phyloP scores from a whole-genome alignment of 805 yeast species.

The Citeromyces matritensis region DNA sequence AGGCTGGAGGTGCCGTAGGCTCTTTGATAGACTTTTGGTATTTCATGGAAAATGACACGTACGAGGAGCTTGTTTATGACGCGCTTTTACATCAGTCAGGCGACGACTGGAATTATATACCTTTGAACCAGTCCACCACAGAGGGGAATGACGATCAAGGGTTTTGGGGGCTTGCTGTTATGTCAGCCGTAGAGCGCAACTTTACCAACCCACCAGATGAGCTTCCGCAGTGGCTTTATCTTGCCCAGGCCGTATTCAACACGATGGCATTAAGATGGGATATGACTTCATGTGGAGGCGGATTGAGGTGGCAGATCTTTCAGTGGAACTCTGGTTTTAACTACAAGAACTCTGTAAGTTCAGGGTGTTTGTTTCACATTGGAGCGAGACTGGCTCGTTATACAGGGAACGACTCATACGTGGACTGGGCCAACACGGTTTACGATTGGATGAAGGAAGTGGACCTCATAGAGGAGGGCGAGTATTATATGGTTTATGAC shows the following conservation, averaged over 20 bases:
- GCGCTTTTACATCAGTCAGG: constrained; percentile 60
- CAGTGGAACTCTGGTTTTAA: constrained; percentile 80
- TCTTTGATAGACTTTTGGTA: constrained; percentile 59
- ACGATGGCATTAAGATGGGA: constrained; percentile 82
- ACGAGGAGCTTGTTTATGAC: constrained; percentile 34
- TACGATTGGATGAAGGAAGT: constrained; percentile 58
- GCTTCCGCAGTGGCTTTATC: constrained; percentile 57
- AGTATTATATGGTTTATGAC: constrained; percentile 38
- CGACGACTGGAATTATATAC: constrained; percentile 51
- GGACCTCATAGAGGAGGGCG: constrained; percentile 20
- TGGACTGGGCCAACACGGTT: constrained; percentile 58
- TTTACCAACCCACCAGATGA: constrained; percentile 53
- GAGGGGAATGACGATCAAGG: constrained; percentile 94
- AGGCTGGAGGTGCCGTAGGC: constrained; percentile 72
- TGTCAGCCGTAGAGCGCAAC: constrained; percentile 75
- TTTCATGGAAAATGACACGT: constrained; percentile 55
- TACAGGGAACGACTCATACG: constrained; percentile 56
- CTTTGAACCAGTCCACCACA: constrained; percentile 65
- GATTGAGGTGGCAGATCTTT: constrained; percentile 86
- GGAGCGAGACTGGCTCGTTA: constrained; percentile 78
- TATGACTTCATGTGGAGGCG: constrained; percentile 45
- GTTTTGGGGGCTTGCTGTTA: constrained; percentile 79
- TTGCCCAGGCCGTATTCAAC: constrained; percentile 77
- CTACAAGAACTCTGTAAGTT: constrained; percentile 80
- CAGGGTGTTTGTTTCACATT: constrained; percentile 66